Percentiles rank a stretch among this genome's conserved stretches.
Evolutionary conservation across 108 stramenopile genomes (phyloP).

Genomic region (Asterionellopsis glacialis): DNA sequence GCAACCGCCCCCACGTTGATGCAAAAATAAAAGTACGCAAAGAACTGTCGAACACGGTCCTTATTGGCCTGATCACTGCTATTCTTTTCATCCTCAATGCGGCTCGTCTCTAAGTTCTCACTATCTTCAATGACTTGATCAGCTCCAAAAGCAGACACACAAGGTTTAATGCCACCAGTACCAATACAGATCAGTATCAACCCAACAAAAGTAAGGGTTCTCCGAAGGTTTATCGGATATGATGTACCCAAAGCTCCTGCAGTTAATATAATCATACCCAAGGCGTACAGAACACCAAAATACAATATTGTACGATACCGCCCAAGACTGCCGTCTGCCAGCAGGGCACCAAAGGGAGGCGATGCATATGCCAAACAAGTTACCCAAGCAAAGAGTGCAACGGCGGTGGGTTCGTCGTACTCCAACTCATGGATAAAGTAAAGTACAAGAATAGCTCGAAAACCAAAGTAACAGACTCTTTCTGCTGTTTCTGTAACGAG

Average conservation of each 20-base stretch:
- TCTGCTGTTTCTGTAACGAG: constrained; percentile 50
- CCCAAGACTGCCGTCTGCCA: constrained; percentile 50
- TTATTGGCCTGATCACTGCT: constrained; percentile 1
- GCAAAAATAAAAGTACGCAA: constrained; percentile 58
- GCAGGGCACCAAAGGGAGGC: constrained; percentile 46
- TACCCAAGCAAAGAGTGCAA: constrained; percentile 30
- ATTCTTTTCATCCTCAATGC: neutral
- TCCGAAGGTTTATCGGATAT: constrained; percentile 1
- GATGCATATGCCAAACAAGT: constrained; percentile 43
- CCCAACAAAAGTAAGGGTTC: constrained; percentile 30
- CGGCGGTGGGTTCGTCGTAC: constrained; percentile 29
- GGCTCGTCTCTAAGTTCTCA: neutral
- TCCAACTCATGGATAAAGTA: constrained; percentile 43
- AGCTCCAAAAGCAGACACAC: constrained; percentile 66
- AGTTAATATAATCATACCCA: constrained; percentile 39
- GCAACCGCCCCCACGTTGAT: constrained; percentile 61
- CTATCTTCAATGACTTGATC: constrained; percentile 36
- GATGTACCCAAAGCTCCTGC: constrained; percentile 15
- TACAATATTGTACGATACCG: constrained; percentile 47
- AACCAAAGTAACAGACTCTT: constrained; percentile 58
- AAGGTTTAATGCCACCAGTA: constrained; percentile 81
- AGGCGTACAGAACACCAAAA: constrained; percentile 42
- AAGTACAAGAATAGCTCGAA: constrained; percentile 49
- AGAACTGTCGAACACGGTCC: constrained; percentile 42
- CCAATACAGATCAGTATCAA: constrained; percentile 50